Evolutionary conservation across 495 filamentous ascomycete genomes (phyloP).

Genomic region (Penicillium bovifimosum): DNA sequence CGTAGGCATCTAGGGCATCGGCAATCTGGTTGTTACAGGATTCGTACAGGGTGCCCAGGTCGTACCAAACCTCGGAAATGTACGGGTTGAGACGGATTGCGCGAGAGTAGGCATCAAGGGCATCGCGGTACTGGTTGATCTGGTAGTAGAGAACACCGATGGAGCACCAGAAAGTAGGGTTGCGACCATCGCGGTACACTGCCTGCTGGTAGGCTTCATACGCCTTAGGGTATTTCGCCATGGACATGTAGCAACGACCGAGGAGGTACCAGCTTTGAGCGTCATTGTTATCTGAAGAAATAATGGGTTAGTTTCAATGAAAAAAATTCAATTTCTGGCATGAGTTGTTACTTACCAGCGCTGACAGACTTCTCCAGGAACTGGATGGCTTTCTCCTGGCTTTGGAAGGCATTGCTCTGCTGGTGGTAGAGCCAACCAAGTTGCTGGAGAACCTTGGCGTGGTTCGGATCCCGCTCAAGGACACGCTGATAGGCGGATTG

Average conservation of each 20-base stretch:
- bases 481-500: constrained; percentile 90
- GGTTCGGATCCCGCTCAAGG: constrained; percentile 89
- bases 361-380: constrained; percentile 96
- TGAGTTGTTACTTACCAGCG: constrained; percentile 58
- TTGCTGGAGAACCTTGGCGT: constrained; percentile 97
- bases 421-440: constrained; percentile 98
- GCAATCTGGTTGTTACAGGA: constrained; percentile 98
- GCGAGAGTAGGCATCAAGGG: constrained; percentile 95
- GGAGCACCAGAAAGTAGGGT: constrained; percentile 99
- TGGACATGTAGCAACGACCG: constrained; percentile 98
- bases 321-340: neutral
- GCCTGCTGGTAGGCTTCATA: constrained; percentile 99
- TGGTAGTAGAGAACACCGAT: constrained; percentile 99
- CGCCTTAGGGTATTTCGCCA: constrained; percentile 97
- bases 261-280: constrained; percentile 99
- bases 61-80: constrained; percentile 99
- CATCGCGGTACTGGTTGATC: constrained; percentile 99
- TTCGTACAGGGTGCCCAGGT: constrained; percentile 95
- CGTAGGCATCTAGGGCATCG: constrained; percentile 94
- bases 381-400: constrained; percentile 93
- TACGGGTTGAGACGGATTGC: constrained; percentile 97
- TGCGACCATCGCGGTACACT: constrained; percentile 95
- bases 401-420: constrained; percentile 79
- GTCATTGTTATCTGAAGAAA: constrained; percentile 70
- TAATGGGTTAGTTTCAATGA: neutral